Base-by-base conservation (phyloP, 2,329 filamentous ascomycete species). In the Microdochium bolleyi region DNA sequence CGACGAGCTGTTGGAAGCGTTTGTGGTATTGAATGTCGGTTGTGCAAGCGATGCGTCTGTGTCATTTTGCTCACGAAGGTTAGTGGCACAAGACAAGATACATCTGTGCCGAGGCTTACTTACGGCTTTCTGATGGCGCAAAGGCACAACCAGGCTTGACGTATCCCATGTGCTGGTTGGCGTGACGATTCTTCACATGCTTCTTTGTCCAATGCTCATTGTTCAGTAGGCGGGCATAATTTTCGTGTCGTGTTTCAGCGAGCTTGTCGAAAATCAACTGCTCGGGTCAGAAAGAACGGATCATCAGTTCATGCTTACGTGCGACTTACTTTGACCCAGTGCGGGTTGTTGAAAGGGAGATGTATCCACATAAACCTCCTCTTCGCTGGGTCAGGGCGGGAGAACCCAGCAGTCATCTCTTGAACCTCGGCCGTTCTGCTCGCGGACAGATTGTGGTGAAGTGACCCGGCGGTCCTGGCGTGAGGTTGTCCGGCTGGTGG, bases 361-460 rank as follows among this genome's bases (percentile, higher is more conserved):
- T 83, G 79, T 49, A 82, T 73, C 79, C 80, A 83, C 58, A 77
- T 73, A 57, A 82, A 82, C 60, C 76, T 80, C 24, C 75, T 71
- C 52, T 61, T 61, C 2, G 58, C 55, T 2, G 68, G 65, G 49
- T 70, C 62, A 0, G 71, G 71, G 24, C 71, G 60, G 3, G 70
- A 72, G 56, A 74, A 73, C 0, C 71, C 71, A 1, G 70, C 70
- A 0, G 65, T 62, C 37, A 66, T 54, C 27, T 71, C 67, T 14
- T 65, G 61, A 3, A 67, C 50, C 5, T 60, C 58, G 1, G 56
- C 54, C 16, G 55, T 51, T 41, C 32, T 60, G 10, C 57, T 60
- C 7, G 13, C 13, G 19, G 21, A 8, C 7, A 10, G 41, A 22
- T 13, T 13, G 7, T 10, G 22, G 3, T 21, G 19, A 7, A 19